Evolutionary conservation across 2,329 filamentous ascomycete species (phyloP).

Genomic region (Colletotrichum magnum): DNA sequence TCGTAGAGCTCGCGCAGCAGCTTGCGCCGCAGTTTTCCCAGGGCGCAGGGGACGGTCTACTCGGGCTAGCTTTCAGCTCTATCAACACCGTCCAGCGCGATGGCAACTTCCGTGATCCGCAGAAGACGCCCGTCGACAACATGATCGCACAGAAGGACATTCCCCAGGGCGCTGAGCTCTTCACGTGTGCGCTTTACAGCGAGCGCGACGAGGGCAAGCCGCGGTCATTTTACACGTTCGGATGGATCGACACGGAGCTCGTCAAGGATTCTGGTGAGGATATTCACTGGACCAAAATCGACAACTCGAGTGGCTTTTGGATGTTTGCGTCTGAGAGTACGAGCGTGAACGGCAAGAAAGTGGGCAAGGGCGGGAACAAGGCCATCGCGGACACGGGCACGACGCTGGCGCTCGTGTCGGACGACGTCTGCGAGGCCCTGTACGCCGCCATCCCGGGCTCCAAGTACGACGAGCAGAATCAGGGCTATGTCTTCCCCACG

Average conservation of each 20-base stretch:
- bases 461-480: slow-evolving; percentile 42
- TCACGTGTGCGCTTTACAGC: slow-evolving; percentile 36
- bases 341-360: slow-evolving; percentile 61
- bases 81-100: slow-evolving; percentile 75
- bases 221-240: slow-evolving; percentile 80
- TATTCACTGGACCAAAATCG: slow-evolving; percentile 73
- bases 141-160: slow-evolving; percentile 77
- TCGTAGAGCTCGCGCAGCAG: slow-evolving; percentile 74
- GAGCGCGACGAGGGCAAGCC: slow-evolving; percentile 61
- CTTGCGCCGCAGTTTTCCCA: slow-evolving; percentile 71
- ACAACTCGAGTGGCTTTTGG: slow-evolving; percentile 78
- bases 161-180: slow-evolving; percentile 71
- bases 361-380: slow-evolving; percentile 58
- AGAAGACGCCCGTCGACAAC: slow-evolving; percentile 83
- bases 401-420: slow-evolving; percentile 68
- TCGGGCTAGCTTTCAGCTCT: slow-evolving; percentile 76
- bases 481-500: slow-evolving; percentile 59
- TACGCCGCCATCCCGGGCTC: slow-evolving; percentile 45
- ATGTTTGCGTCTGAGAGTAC: slow-evolving; percentile 72
- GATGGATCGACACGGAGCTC: slow-evolving; percentile 74
- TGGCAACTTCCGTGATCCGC: slow-evolving; percentile 54
- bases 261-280: slow-evolving; percentile 68
- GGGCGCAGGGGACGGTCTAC: slow-evolving; percentile 75
- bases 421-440: slow-evolving; percentile 43
- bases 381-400: slow-evolving; percentile 73